Percentiles rank a stretch among this genome's conserved stretches.
Conservation (phyloP, 176 grass and related monocot species). For the Otatea glauca region DNA sequence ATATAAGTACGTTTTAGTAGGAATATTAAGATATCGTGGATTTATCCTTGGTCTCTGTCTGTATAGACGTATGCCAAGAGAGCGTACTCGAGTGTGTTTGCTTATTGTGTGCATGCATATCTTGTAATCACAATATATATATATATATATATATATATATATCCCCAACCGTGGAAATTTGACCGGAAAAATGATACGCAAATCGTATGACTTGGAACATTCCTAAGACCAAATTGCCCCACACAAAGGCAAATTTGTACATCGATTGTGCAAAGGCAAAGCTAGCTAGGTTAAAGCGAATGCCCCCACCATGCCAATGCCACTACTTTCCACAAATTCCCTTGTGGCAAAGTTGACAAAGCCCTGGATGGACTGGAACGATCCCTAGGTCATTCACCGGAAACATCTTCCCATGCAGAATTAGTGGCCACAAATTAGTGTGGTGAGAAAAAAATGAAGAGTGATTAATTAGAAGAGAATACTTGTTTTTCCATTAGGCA, state of each 20-base stretch:
- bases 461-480: conserved; percentile 18
- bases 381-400: not conserved
- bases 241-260: not conserved
- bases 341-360: conserved; percentile 35
- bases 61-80: too few relatives aligned
- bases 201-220: not conserved
- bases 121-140: too few relatives aligned
- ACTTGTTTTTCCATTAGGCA: conserved; percentile 4
- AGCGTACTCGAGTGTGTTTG: too few relatives aligned
- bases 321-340: conserved; percentile 46
- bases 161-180: conserved; percentile 18
- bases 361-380: not conserved
- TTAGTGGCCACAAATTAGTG: not conserved
- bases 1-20: too few relatives aligned
- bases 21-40: too few relatives aligned
- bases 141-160: too few relatives aligned
- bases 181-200: not conserved
- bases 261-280: conserved; percentile 20
- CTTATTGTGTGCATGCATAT: too few relatives aligned
- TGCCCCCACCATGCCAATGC: not conserved
- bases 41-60: too few relatives aligned
- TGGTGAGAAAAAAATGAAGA: not conserved
- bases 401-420: conserved; percentile 12
- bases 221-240: not conserved
- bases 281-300: conserved; percentile 27